phyloP scores from a whole-genome alignment of 2,329 filamentous ascomycete genomes.

The Sporothrix variecibatus region DNA sequence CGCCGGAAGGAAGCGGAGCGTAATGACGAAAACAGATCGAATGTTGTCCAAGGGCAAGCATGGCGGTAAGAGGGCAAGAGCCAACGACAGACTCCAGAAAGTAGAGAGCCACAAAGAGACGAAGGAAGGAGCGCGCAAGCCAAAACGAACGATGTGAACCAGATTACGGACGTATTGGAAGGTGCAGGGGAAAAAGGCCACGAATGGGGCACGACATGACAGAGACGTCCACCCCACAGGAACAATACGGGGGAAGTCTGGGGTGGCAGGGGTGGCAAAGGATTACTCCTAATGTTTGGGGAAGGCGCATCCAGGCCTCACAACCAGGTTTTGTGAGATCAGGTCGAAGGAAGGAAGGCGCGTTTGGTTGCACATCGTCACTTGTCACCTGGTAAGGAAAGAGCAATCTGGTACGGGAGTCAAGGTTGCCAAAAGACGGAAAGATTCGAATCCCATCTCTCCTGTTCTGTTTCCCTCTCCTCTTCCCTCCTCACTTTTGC shows the following conservation, averaged over 20 bases:
- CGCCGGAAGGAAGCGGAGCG: neutral
- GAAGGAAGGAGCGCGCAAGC: conserved; percentile 3
- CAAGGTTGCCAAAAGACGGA: neutral
- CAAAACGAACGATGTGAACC: conserved; percentile 8
- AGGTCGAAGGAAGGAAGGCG: neutral
- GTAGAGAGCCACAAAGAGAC: neutral
- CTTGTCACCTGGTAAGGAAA: neutral
- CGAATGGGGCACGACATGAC: conserved; percentile 4
- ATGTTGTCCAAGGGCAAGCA: conserved; percentile 1
- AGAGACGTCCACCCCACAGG: neutral
- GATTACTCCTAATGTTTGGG: neutral
- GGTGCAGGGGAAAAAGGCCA: neutral
- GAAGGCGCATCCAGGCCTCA: conserved; percentile 12
- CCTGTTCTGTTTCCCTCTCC: no score
- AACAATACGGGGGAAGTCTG: neutral
- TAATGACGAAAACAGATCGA: conserved; percentile 9
- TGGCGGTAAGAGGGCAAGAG: conserved; percentile 6
- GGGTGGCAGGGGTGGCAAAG: conserved; percentile 15
- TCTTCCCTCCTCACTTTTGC: neutral
- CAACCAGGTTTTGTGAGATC: neutral
- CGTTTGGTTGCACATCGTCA: neutral
- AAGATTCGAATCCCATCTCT: neutral
- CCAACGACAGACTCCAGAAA: neutral
- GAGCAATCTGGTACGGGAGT: neutral
- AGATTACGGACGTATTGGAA: neutral